phyloP scores from a whole-genome alignment of 805 yeast genomes.

The Saccharomycopsis fermentans region DNA sequence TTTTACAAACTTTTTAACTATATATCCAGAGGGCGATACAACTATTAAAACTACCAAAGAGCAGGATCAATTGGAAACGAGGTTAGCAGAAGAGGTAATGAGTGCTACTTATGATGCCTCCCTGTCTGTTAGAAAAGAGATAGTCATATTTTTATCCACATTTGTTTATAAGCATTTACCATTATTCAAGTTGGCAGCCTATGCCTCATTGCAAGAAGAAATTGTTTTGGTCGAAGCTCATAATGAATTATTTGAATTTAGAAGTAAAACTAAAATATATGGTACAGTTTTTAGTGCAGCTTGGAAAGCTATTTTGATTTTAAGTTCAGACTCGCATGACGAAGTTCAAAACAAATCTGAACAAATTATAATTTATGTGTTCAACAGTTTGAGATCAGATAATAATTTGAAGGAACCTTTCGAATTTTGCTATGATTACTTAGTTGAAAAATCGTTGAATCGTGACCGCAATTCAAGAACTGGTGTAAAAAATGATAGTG shows the following conservation, averaged over 20 bases:
- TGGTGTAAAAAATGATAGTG: not conserved
- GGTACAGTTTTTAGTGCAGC: constrained; percentile 78
- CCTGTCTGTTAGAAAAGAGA: constrained; percentile 77
- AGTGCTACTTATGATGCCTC: constrained; percentile 78
- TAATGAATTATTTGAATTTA: constrained; percentile 48
- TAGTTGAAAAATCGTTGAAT: constrained; percentile 8
- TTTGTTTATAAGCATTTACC: constrained; percentile 59
- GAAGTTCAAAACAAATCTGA: constrained; percentile 45
- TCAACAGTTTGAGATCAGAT: constrained; percentile 26
- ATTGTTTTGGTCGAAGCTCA: constrained; percentile 55
- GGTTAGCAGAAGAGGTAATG: constrained; percentile 58
- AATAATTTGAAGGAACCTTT: constrained; percentile 15
- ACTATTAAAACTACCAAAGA: constrained; percentile 26
- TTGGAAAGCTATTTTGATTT: constrained; percentile 75
- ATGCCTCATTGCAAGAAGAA: constrained; percentile 75
- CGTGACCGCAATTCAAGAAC: not conserved
- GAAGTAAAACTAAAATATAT: constrained; percentile 67
- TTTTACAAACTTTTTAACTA: constrained; percentile 40
- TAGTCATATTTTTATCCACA: constrained; percentile 64
- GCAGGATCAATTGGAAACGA: constrained; percentile 56
- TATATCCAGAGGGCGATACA: constrained; percentile 18
- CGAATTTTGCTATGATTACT: constrained; percentile 13
- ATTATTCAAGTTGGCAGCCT: constrained; percentile 80
- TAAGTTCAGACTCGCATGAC: constrained; percentile 80
- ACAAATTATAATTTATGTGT: constrained; percentile 22